Percentiles rank a stretch among this genome's conserved stretches.
Evolutionary conservation across 1,284 basidiomycete genomes (phyloP).

Genomic region (Marasmius fiardii): DNA sequence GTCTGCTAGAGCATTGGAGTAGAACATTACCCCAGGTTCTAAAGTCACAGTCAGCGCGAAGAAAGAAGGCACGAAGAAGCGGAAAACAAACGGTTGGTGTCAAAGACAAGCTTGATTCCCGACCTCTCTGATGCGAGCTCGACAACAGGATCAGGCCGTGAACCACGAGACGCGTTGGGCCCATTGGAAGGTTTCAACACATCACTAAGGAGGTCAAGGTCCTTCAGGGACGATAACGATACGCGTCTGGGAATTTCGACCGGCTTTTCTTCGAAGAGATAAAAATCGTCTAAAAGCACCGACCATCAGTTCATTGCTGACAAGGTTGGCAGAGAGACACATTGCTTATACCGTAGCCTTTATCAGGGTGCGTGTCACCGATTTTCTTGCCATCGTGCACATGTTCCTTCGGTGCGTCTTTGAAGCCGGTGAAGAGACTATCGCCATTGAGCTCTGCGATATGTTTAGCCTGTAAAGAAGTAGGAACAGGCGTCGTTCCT

Average conservation of each 20-base stretch:
- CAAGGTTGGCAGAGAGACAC: neutral
- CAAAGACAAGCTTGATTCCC: conserved; percentile 58
- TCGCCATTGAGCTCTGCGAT: conserved; percentile 50
- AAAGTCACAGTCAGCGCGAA: conserved; percentile 1
- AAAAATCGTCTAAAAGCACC: conserved; percentile 55
- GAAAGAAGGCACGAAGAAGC: neutral
- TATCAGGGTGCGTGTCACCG: conserved; percentile 51
- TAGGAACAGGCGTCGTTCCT: neutral
- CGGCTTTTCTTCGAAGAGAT: conserved; percentile 42
- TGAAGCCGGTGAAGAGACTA: conserved; percentile 50
- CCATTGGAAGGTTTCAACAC: conserved; percentile 37
- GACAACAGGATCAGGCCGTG: conserved; percentile 40
- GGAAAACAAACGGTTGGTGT: conserved; percentile 60
- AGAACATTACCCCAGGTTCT: conserved; percentile 76
- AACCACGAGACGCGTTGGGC: conserved; percentile 17
- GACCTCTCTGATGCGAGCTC: conserved; percentile 55
- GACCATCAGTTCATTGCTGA: conserved; percentile 1
- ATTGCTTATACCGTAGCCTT: conserved; percentile 50
- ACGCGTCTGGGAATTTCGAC: conserved; percentile 34
- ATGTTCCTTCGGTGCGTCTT: conserved; percentile 44
- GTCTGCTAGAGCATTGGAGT: conserved; percentile 55
- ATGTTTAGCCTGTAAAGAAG: conserved; percentile 42
- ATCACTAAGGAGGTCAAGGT: conserved; percentile 46
- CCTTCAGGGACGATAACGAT: conserved; percentile 27
- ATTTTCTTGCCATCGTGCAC: conserved; percentile 51